These are phyloP conservation scores for Cystobasidium tubakii DNA, from an alignment of 768 basidiomycete species.

Conservation along the genomic window DNA sequence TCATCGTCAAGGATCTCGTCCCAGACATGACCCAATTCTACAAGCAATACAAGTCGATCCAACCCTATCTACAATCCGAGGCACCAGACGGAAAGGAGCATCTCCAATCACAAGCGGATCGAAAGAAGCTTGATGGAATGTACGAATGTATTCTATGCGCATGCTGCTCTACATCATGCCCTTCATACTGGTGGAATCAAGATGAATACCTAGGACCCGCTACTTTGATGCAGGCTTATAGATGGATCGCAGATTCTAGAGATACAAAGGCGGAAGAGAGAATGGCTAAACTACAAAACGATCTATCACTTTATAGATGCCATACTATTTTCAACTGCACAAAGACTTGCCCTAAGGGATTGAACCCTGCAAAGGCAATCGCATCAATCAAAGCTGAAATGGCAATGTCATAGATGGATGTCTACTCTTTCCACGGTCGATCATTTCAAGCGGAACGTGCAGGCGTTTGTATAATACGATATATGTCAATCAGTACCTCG, in stretches of 20 bases:
- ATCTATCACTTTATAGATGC: conserved; percentile 92
- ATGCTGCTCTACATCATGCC: conserved; percentile 98
- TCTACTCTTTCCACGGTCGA: too few species aligned
- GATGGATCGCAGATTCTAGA: conserved; percentile 92
- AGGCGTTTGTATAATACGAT: too few species aligned
- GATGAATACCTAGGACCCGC: conserved; percentile 97
- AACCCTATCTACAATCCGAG: conserved; percentile 78
- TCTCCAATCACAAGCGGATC: conserved; percentile 82
- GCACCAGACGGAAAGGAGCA: conserved; percentile 56
- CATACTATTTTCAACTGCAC: conserved; percentile 98
- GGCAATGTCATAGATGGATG: conserved; percentile 8
- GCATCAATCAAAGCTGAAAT: background rate
- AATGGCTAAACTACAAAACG: conserved; percentile 88
- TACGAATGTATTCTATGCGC: conserved; percentile 78
- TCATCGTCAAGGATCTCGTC: conserved; percentile 97
- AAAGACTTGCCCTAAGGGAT: conserved; percentile 91
- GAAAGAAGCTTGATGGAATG: conserved; percentile 90
- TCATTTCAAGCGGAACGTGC: too few species aligned
- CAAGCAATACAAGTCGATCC: conserved; percentile 99
- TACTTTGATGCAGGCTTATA: conserved; percentile 69
- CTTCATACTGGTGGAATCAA: conserved; percentile 97
- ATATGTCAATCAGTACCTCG: background rate
- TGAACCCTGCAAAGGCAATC: conserved; percentile 34
- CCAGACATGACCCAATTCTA: conserved; percentile 69
- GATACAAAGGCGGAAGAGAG: conserved; percentile 72